These are phyloP conservation scores for Pulicaria dysenterica DNA, from an alignment of 129 eudicot genomes.

Conservation along the genomic window DNA sequence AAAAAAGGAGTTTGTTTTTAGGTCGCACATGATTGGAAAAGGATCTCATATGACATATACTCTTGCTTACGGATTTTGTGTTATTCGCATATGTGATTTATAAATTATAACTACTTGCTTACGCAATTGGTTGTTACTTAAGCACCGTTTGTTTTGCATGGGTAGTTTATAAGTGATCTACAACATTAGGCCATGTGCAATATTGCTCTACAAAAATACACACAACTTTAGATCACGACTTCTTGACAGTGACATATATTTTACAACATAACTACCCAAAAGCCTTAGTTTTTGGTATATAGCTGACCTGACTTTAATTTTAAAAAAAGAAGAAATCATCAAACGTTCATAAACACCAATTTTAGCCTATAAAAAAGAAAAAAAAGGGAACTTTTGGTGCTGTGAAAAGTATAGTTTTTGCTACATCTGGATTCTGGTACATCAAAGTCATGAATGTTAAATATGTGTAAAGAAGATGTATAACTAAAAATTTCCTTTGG, in stretches of 20 bases:
- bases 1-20: not conserved
- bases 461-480: constrained; percentile 6
- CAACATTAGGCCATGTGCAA: not conserved
- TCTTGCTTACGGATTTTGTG: not conserved
- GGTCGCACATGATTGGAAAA: constrained; percentile 14
- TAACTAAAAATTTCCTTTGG: constrained; percentile 1
- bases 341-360: constrained; percentile 2
- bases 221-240: constrained; percentile 3
- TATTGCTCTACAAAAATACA: not conserved
- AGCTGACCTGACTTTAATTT: not conserved
- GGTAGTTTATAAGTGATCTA: not conserved
- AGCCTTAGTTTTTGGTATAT: constrained; percentile 10
- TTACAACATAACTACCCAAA: constrained; percentile 6
- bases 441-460: not conserved
- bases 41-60: not conserved
- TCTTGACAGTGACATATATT: constrained; percentile 2
- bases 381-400: not conserved
- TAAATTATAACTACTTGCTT: not conserved
- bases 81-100: not conserved
- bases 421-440: constrained; percentile 8
- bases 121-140: constrained; percentile 16
- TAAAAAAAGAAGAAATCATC: not conserved
- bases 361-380: not conserved
- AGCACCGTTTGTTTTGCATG: constrained; percentile 8
- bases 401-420: not conserved